These are phyloP conservation scores for Pulicaria dysenterica DNA, from an alignment of 129 eudicot genomes.

Conservation along the genomic window DNA sequence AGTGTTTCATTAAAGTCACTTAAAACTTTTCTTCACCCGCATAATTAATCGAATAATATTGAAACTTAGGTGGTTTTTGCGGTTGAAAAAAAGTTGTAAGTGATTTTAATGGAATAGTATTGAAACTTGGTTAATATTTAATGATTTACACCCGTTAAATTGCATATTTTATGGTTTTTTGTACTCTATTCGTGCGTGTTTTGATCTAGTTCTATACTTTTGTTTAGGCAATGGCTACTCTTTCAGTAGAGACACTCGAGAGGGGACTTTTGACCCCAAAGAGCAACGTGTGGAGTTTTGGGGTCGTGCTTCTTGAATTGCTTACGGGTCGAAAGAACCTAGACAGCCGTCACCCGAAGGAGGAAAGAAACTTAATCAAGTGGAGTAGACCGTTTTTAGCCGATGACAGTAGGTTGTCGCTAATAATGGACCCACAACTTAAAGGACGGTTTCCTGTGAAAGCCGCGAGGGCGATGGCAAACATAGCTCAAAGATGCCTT, in stretches of 20 bases:
- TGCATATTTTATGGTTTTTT: too few species aligned
- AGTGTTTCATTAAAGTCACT: too few species aligned
- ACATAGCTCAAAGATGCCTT: constrained; percentile 84
- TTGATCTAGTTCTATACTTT: not conserved
- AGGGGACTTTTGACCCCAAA: constrained; percentile 86
- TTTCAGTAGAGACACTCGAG: constrained; percentile 80
- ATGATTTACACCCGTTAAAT: too few species aligned
- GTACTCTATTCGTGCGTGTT: too few species aligned
- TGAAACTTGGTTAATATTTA: too few species aligned
- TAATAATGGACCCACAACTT: constrained; percentile 91
- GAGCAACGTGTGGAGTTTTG: constrained; percentile 95
- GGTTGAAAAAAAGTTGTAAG: too few species aligned
- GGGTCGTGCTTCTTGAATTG: constrained; percentile 84
- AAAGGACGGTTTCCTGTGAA: constrained; percentile 79
- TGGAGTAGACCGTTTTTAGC: constrained; percentile 89
- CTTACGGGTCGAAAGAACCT: constrained; percentile 85
- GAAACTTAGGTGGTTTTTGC: too few species aligned
- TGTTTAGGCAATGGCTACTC: constrained; percentile 74
- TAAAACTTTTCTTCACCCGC: too few species aligned
- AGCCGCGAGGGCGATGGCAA: constrained; percentile 85
- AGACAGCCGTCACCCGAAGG: constrained; percentile 74
- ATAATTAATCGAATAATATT: too few species aligned
- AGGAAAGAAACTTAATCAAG: constrained; percentile 81
- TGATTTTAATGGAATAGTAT: too few species aligned
- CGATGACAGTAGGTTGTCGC: constrained; percentile 78